phyloP scores from a whole-genome alignment of 2,329 filamentous ascomycete genomes.

The Moelleriella libera region DNA sequence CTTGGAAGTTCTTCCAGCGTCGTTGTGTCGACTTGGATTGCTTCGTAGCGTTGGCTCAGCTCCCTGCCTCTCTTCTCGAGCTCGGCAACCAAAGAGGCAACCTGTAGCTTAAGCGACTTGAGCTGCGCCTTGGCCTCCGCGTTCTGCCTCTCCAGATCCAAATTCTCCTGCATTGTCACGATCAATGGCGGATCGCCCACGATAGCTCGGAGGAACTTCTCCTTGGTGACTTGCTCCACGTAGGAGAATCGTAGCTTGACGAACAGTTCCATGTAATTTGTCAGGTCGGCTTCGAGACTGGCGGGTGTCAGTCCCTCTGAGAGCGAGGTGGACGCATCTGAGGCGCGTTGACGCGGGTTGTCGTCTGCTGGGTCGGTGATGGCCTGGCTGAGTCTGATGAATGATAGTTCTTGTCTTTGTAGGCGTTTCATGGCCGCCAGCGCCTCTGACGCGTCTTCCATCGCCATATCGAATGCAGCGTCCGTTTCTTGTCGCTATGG shows the following conservation, averaged over 20 bases:
- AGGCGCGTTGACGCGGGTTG: constrained; percentile 40
- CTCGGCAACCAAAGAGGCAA: constrained; percentile 56
- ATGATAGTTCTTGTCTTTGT: constrained; percentile 51
- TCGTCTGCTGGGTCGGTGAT: constrained; percentile 39
- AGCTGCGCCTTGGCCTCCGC: constrained; percentile 60
- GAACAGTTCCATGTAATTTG: constrained; percentile 90
- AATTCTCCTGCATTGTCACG: constrained; percentile 69
- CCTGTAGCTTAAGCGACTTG: constrained; percentile 67
- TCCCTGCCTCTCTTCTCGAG: constrained; percentile 52
- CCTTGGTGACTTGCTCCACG: constrained; percentile 95
- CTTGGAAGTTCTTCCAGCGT: constrained; percentile 36
- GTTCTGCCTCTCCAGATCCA: constrained; percentile 56
- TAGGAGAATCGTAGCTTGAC: constrained; percentile 94
- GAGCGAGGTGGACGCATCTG: constrained; percentile 54
- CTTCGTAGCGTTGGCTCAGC: constrained; percentile 40
- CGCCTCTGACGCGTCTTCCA: constrained; percentile 21
- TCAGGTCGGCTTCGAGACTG: constrained; percentile 67
- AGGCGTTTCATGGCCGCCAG: constrained; percentile 37
- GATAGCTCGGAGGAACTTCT: constrained; percentile 89
- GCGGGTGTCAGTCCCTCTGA: constrained; percentile 58
- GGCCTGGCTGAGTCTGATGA: constrained; percentile 64
- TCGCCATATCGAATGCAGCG: constrained; percentile 12
- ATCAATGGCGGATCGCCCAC: constrained; percentile 82
- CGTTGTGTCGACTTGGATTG: constrained; percentile 31
- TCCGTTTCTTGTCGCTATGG: neutral